Evolutionary conservation across 148 eudicot species (phyloP).

Genomic region (Dysphania ambrosioides): DNA sequence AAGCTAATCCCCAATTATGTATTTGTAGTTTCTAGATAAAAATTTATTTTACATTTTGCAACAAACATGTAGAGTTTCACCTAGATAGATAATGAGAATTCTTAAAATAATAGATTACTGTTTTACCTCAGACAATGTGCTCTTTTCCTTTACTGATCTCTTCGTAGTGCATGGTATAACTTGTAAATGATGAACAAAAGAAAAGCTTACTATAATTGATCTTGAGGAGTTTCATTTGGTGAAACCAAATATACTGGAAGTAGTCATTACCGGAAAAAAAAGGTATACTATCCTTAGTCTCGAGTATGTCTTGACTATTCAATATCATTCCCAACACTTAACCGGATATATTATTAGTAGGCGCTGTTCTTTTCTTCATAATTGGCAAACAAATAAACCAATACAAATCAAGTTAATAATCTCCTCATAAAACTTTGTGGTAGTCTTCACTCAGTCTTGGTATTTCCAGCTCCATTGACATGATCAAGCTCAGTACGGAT

Average conservation of each 20-base stretch:
- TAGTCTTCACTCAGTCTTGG: not conserved
- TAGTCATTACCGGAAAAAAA: no score
- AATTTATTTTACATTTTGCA: not conserved
- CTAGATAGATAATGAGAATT: not conserved
- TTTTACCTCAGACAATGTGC: not conserved
- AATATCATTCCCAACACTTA: no score
- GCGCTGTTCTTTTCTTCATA: not conserved
- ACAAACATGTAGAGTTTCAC: not conserved
- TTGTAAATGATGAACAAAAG: no score
- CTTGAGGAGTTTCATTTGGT: not conserved
- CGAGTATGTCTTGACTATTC: no score
- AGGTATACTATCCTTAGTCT: no score
- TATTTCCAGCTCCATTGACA: not conserved
- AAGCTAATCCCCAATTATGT: not conserved
- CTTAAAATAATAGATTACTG: not conserved
- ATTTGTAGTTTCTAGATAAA: not conserved
- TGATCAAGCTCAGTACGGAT: no score
- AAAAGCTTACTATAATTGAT: no score
- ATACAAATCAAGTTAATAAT: no score
- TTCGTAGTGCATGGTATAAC: not conserved
- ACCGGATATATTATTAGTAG: not conserved
- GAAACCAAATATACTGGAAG: no score
- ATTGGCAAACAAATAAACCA: not conserved
- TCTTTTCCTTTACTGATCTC: not conserved
- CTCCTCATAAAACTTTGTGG: not conserved